phyloP scores from a whole-genome alignment of 148 eudicot species.

The Cornus controversa region DNA sequence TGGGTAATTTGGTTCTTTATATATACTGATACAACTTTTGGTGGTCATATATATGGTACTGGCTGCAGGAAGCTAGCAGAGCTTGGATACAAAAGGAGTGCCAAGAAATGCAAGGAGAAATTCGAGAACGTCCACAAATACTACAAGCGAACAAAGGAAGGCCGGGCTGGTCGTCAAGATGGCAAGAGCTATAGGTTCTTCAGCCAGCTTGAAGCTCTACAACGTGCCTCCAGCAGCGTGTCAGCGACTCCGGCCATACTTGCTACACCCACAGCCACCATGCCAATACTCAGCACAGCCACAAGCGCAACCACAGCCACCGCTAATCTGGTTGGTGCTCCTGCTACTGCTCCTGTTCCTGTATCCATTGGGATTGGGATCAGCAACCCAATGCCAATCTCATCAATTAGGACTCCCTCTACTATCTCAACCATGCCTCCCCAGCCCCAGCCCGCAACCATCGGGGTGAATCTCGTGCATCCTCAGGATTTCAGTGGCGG shows the following conservation, averaged over 20 bases:
- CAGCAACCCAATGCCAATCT: background rate
- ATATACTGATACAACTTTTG: no score
- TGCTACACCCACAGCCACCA: background rate
- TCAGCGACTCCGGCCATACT: background rate
- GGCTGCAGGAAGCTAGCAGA: slow-evolving; percentile 23
- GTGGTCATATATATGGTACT: no score
- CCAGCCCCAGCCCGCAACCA: background rate
- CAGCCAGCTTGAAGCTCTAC: slow-evolving; percentile 18
- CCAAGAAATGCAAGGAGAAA: slow-evolving; percentile 27
- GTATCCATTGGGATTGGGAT: background rate
- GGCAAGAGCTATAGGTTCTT: slow-evolving; percentile 22
- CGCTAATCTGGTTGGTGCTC: background rate
- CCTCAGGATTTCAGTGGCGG: background rate
- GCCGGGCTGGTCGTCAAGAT: slow-evolving; percentile 15
- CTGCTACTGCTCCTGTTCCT: background rate
- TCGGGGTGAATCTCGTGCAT: background rate
- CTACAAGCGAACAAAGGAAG: slow-evolving; percentile 24
- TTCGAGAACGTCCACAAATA: slow-evolving; percentile 4
- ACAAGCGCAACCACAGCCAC: background rate
- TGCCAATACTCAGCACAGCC: no score
- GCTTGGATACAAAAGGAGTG: slow-evolving; percentile 18
- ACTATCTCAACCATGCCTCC: slow-evolving; percentile 1
- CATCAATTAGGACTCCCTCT: background rate
- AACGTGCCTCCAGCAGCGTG: background rate
- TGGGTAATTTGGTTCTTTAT: background rate